A percentile compares a stretch with the other conserved stretches of the same genome.
Conservation (phyloP, 1,139 yeast genomes). For the Suhomyces coccinellae region DNA sequence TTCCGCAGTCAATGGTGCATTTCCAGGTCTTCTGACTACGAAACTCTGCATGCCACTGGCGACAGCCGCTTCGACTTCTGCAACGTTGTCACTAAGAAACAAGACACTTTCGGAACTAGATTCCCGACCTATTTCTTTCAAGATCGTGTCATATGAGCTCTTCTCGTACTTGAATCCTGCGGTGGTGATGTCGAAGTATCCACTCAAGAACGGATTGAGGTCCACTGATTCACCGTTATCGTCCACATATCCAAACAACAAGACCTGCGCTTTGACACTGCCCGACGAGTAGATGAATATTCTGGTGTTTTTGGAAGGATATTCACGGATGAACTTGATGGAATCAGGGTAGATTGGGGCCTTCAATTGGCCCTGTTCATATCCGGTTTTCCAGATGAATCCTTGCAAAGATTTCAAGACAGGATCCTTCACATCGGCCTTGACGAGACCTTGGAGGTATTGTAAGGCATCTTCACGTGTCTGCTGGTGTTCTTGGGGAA, state of each 20-base stretch:
- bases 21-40: conserved; percentile 76
- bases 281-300: conserved; percentile 91
- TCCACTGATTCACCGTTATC: conserved; percentile 36
- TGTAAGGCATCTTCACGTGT: conserved; percentile 29
- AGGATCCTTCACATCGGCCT: conserved; percentile 74
- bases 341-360: conserved; percentile 84
- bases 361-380: conserved; percentile 65
- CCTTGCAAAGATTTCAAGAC: conserved; percentile 81
- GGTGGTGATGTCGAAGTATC: conserved; percentile 83
- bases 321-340: conserved; percentile 49
- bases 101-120: conserved; percentile 37
- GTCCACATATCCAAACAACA: conserved; percentile 67
- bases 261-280: conserved; percentile 78
- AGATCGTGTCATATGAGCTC: conserved; percentile 59
- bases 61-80: conserved; percentile 71
- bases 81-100: conserved; percentile 74
- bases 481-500: conserved; percentile 39
- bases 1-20: conserved; percentile 48
- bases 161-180: conserved; percentile 70
- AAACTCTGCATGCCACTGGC: conserved; percentile 60
- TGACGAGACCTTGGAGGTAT: conserved; percentile 60
- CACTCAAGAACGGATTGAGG: conserved; percentile 54
- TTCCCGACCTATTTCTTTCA: conserved; percentile 41
- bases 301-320: conserved; percentile 25
- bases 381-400: conserved; percentile 77